Percentiles rank a stretch among this genome's conserved stretches.
phyloP scores from a whole-genome alignment of 2,329 filamentous ascomycete genomes.

The Escovopsis sp. region DNA sequence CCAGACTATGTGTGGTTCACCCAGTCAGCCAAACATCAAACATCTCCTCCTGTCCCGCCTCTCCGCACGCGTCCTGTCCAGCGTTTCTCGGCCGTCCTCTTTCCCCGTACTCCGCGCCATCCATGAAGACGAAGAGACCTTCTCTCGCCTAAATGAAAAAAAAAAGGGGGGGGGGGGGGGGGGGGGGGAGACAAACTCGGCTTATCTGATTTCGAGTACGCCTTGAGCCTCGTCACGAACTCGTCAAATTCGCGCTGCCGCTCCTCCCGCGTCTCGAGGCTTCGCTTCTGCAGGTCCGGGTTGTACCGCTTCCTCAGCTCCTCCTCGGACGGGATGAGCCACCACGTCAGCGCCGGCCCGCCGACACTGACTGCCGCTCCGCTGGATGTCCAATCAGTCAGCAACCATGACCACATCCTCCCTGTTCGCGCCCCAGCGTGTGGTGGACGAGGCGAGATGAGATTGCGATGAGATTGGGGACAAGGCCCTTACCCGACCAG shows the following conservation, averaged over 20 bases:
- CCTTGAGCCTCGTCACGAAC: conserved; percentile 71
- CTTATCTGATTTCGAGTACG: conserved; percentile 82
- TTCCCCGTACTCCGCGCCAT: too few relatives aligned
- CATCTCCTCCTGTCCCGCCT: too few relatives aligned
- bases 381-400: too few relatives aligned
- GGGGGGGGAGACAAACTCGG: conserved; percentile 49
- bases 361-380: conserved; percentile 61
- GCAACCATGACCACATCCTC: too few relatives aligned
- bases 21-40: too few relatives aligned
- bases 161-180: too few relatives aligned
- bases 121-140: conserved; percentile 17
- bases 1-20: too few relatives aligned
- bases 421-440: neutral
- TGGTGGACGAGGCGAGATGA: conserved; percentile 1
- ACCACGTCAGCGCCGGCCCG: conserved; percentile 72
- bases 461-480: conserved; percentile 5
- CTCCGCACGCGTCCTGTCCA: too few relatives aligned
- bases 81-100: too few relatives aligned
- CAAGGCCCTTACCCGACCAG: conserved; percentile 41
- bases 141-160: neutral
- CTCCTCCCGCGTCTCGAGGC: conserved; percentile 62
- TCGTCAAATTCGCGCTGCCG: conserved; percentile 77
- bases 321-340: conserved; percentile 71
- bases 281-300: conserved; percentile 81
- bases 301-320: conserved; percentile 88